Percentiles rank a stretch among this genome's conserved stretches.
phyloP scores from a whole-genome alignment of 2,329 filamentous ascomycete genomes.

The Aureobasidium sp. region DNA sequence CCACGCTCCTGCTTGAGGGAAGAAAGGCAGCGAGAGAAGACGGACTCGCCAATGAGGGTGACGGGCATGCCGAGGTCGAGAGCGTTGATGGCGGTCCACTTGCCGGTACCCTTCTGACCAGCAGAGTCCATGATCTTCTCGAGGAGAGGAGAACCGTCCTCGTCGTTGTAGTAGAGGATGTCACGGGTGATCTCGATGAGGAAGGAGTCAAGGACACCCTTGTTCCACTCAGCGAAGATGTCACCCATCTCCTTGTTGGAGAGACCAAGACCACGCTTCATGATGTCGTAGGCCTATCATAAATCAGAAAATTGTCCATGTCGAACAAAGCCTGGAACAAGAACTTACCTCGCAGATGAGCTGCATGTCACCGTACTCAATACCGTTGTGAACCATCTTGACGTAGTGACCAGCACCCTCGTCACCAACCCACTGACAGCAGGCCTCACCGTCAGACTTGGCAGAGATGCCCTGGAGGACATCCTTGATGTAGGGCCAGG shows the following conservation, averaged over 20 bases:
- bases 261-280: conserved; percentile 94
- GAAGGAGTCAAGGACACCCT: conserved; percentile 97
- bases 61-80: conserved; percentile 98
- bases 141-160: conserved; percentile 80
- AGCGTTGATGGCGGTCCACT: conserved; percentile 99
- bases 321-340: not conserved
- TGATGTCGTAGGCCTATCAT: conserved; percentile 89
- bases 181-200: conserved; percentile 98
- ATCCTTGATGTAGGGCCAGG: conserved; percentile 97
- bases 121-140: conserved; percentile 99
- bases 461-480: conserved; percentile 97
- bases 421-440: conserved; percentile 99
- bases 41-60: conserved; percentile 93
- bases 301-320: conserved; percentile 18
- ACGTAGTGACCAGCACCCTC: conserved; percentile 99
- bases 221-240: conserved; percentile 94
- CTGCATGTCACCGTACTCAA: conserved; percentile 99
- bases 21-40: conserved; percentile 89
- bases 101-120: conserved; percentile 98
- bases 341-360: conserved; percentile 86
- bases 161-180: conserved; percentile 97
- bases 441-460: conserved; percentile 94
- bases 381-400: conserved; percentile 99
- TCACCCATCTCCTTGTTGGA: conserved; percentile 92
- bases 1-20: conserved; percentile 89